Evolutionary conservation across 2,329 filamentous ascomycete genomes (phyloP), one percentile per base, ranked within the genome.

Genomic region (Colletotrichum acutatum): DNA sequence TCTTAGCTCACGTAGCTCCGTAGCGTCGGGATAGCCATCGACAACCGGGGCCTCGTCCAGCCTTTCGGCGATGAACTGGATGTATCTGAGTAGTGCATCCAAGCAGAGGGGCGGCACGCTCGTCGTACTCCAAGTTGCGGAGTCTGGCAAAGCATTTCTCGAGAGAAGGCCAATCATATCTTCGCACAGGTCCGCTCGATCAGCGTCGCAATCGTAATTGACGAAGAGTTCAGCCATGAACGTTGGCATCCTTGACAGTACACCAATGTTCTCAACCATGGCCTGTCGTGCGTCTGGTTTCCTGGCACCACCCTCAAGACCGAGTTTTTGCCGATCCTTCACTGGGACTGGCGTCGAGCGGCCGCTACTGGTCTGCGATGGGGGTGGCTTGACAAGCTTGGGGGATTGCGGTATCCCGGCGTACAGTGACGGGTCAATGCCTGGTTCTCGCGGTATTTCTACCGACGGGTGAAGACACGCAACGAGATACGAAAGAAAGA

Each of bases 71-170:
- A 99, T 93, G 76, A 95, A 98, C 79, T 98, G 95, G 42, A 99
- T 90, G 78, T 95, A 98, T 19, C 95, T 92, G 28, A 99, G 87
- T 12, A 99, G 86, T 11, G 97, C 95, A 83, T 99, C 97, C 26
- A 99, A 87, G 78, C 97, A 99, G 3, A 99, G 86, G 0, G 97
- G 97, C 19, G 97, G 97, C 1, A 99, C 97, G 80, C 97, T 99
- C 5, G 96, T 98, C 12, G 97, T 99, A 81, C 97, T 99, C 97
- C 97, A 99, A 6, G 95, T 98, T 6, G 96, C 97, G 9, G 97
- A 98, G 81, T 99, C 97, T 0, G 97, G 97, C 76, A 99, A 93
- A 2, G 97, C 97, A 81, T 98, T 99, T 71, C 97, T 90, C 24
- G 97, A 96, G 19, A 99, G 86, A 42, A 99, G 88, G 0, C 97